Evolutionary conservation across 352 stramenopile species (phyloP), one percentile per base, ranked within the genome.

Genomic region (Globisporangium recalcitrans): DNA sequence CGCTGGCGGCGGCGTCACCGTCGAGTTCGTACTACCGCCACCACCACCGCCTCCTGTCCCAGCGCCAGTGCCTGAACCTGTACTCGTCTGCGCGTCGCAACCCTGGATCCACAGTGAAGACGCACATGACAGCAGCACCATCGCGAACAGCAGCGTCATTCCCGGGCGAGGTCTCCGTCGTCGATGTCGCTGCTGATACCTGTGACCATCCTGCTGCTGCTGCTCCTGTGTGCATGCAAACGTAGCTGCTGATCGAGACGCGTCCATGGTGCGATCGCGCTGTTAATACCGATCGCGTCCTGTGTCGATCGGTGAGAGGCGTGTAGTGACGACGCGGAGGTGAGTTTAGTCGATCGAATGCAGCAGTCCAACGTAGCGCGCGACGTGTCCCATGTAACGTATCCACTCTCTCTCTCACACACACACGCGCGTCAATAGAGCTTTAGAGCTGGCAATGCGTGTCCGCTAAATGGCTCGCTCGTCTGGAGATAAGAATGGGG

Each of bases 41-140:
- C 46, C 46, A 4, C 48, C 24, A 21, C 14, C 24, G 21, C 24
- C 48, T 6, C 48, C 47, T 3, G 22, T 26, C 19, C 22, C 48
- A 7, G 48, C 31, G 5, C 48, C 27, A 7, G 49, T 26, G 27
- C 24, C 49, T 24, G 49, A 55, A 10, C 49, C 49, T 49, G 42
- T 49, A 49, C 42, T 49, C 27, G 49, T 55, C 27, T 55, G 49
- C 1, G 49, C 49, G 16, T 55, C 49, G 7, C 49, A 38, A 19
- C 49, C 16, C 19, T 36, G 26, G 8, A 55, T 22, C 42, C 42
- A 49, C 42, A 27, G 19, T 1, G 19, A 16, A 24, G 14, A 26
- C 16, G 16, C 27, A 14, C 49, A 55, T 19, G 10, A 16, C 26
- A 55, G 11, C 49, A 24, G 7, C 27, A 13, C 27, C 19, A 55